phyloP scores from a whole-genome alignment of 2,329 filamentous ascomycete species.

The Cladophialophora exuberans region DNA sequence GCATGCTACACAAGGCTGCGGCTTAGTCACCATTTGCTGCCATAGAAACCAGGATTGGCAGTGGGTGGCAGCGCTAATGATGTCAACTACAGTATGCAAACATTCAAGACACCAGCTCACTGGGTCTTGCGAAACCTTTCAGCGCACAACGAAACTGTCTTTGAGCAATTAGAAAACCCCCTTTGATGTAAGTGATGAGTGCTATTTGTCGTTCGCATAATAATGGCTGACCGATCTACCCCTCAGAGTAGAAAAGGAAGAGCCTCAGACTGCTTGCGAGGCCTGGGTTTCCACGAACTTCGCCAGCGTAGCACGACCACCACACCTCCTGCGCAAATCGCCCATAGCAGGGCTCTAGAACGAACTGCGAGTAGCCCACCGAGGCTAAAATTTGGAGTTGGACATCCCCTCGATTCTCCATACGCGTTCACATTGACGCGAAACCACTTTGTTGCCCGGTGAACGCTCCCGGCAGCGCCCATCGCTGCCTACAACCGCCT shows the following conservation, averaged over 20 bases:
- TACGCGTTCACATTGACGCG: not conserved
- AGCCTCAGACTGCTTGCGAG: not conserved
- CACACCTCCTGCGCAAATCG: constrained; percentile 1
- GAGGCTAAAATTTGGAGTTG: not conserved
- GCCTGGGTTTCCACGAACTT: not conserved
- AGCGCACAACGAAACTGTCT: not conserved
- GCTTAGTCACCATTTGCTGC: not conserved
- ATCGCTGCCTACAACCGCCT: constrained; percentile 3
- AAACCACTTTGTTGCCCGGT: constrained; percentile 12
- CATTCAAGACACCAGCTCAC: not conserved
- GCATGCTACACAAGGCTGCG: not conserved
- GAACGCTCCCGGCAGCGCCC: constrained; percentile 8
- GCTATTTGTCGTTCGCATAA: no score
- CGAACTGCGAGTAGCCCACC: not conserved
- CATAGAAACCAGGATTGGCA: not conserved
- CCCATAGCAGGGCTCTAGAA: not conserved
- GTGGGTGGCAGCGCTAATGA: not conserved
- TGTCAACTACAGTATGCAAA: constrained; percentile 2
- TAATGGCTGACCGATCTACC: not conserved
- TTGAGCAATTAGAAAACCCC: not conserved
- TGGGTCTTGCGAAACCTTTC: not conserved
- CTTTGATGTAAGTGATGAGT: no score
- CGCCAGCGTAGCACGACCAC: not conserved
- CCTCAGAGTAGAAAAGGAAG: not conserved
- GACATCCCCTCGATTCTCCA: not conserved